Evolutionary conservation across 108 stramenopile species (phyloP).

Genomic region (Cyclostephanos tholiformis): DNA sequence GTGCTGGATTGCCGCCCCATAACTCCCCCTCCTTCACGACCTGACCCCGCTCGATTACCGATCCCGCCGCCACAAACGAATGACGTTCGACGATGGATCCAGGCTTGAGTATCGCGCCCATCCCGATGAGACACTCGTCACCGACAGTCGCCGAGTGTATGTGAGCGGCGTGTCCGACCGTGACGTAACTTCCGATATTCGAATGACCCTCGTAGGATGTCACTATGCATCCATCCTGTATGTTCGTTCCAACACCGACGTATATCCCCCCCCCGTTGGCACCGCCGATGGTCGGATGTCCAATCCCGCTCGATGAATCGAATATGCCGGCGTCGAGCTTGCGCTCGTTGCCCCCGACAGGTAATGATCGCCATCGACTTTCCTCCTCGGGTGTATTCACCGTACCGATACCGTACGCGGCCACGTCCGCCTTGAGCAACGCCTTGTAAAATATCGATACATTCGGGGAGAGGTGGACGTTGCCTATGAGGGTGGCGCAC

Average conservation of each 20-base stretch:
- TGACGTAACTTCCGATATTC: constrained; percentile 82
- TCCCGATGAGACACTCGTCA: constrained; percentile 85
- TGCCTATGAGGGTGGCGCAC: constrained; percentile 84
- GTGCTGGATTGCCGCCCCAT: constrained; percentile 87
- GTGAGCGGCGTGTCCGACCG: constrained; percentile 82
- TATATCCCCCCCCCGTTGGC: constrained; percentile 79
- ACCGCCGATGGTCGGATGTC: constrained; percentile 48
- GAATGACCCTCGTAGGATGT: constrained; percentile 66
- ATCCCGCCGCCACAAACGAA: constrained; percentile 83
- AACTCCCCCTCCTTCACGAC: constrained; percentile 75
- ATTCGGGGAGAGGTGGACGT: constrained; percentile 67
- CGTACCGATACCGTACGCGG: constrained; percentile 56
- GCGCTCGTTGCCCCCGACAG: constrained; percentile 35
- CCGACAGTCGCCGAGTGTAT: constrained; percentile 82
- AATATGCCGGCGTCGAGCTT: constrained; percentile 33
- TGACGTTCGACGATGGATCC: constrained; percentile 65
- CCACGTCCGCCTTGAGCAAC: constrained; percentile 75
- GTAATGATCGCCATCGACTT: constrained; percentile 29
- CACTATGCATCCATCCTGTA: constrained; percentile 86
- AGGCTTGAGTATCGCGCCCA: constrained; percentile 76
- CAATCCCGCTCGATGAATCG: constrained; percentile 37
- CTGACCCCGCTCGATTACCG: constrained; percentile 60
- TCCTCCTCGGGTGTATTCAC: constrained; percentile 38
- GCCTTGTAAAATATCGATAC: constrained; percentile 86
- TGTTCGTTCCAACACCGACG: constrained; percentile 79